phyloP scores from a whole-genome alignment of 2,329 filamentous ascomycete species.

The Orbilia ellipsospora region DNA sequence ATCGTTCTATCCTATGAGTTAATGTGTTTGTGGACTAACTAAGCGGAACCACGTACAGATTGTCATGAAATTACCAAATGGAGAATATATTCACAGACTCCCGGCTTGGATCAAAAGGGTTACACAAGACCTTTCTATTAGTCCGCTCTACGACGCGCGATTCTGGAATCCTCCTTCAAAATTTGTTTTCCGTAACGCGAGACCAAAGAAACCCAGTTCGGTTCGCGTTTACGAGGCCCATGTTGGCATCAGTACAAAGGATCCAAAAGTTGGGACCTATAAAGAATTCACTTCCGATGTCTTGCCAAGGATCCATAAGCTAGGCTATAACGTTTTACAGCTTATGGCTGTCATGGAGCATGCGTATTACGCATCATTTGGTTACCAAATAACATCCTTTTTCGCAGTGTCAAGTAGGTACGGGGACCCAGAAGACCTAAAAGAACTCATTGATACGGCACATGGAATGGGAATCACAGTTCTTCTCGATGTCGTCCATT shows the following conservation, averaged over 20 bases:
- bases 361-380: conserved; percentile 98
- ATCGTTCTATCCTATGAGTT: background rate
- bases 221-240: conserved; percentile 98
- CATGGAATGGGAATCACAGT: conserved; percentile 91
- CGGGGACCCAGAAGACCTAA: conserved; percentile 91
- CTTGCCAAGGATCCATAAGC: conserved; percentile 85
- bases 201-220: conserved; percentile 84
- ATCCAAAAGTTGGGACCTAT: conserved; percentile 88
- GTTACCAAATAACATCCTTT: conserved; percentile 98
- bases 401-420: conserved; percentile 97
- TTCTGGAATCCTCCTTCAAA: conserved; percentile 93
- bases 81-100: conserved; percentile 85
- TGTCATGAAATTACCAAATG: conserved; percentile 80
- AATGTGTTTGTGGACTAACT: background rate
- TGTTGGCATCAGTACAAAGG: conserved; percentile 93
- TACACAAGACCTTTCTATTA: conserved; percentile 89
- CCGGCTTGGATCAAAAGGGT: conserved; percentile 98
- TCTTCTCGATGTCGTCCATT: conserved; percentile 94
- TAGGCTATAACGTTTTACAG: conserved; percentile 98
- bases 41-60: conserved; percentile 68
- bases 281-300: conserved; percentile 96
- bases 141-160: conserved; percentile 90
- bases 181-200: conserved; percentile 85
- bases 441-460: conserved; percentile 94
- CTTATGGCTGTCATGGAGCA: conserved; percentile 99